Base-by-base conservation (phyloP, 208 protist genomes). In the Trypanosoma grayi region DNA sequence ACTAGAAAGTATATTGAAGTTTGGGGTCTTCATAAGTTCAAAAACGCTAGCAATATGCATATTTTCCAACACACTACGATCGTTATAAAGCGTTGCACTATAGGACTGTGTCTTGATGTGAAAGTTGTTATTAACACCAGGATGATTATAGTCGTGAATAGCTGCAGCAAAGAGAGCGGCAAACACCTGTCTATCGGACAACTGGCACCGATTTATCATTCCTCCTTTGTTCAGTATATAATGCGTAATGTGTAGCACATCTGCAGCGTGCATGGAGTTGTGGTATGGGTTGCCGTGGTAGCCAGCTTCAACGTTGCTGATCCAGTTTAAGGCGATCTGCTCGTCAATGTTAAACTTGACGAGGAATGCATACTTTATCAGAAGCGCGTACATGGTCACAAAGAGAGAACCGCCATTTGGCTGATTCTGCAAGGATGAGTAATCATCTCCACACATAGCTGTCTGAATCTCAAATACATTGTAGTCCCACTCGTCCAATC, bases 121-220 rank as follows among this genome's bases (percentile, higher is more conserved):
- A 63, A 94, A 97, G 73, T 93, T 93, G 70, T 96, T 95, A 75
- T 96, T 96, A 56, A 94, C 84, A 41, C 98, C 98, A n/a, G 95
- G 95, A 71, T 99, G 97, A 41, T 98, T 87, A 61, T 95, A 92
- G 81, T 99, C 98, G 80, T 99, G 98, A 51, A 97, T 95, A 31
- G 95, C 33, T n/a, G 96, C 90, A 5, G 97, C 77, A 50, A 98
- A 79, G 11, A 98, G 37, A 0, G 92, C 73, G 9, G 90, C 81
- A 56, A 98, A 87, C 7, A 97, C 58, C 54, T 98, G 90, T 48
- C 86, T 47, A 34, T 91, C 80, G 11, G 66, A 81, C 25, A 97
- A 69, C 33, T 85, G 37, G 54, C 85, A 95, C 36, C 80, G 72
- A 61, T 90, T 72, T 27, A 50, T 63, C 34, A 95, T 54, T 25